Base-by-base conservation (phyloP, 495 filamentous ascomycete species). In the Parathielavia appendiculata region DNA sequence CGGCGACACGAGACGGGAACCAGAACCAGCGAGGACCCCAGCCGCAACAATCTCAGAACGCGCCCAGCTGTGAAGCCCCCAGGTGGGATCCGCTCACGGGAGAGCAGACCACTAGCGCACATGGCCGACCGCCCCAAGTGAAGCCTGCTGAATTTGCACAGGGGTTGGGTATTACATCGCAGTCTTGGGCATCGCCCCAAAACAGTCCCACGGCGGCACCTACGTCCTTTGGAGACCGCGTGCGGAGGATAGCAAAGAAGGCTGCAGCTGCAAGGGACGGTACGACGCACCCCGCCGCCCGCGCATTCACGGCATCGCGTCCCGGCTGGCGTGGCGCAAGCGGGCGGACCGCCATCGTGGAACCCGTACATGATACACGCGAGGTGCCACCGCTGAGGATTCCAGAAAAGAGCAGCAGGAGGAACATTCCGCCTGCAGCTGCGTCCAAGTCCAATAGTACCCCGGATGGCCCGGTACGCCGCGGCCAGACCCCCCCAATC, bases 241-340 rank as follows among this genome's bases (percentile, higher is more conserved):
- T 80, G 56, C 73, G 76, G 49, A 69, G 71, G 60, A 74, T 77
- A 55, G 66, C 74, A 40, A 66, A 71, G 48, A 72, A 69, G 20
- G 60, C 66, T n/a, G 64, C 62, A 2, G 57, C 62, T 11, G 59
- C 66, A 3, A 59, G 46, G 52, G 66, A 65, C 5, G 49, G 38
- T 30, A 61, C 60, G 40, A 58, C 60, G 26, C 67, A 73, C 55
- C 70, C 67, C 10, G 69, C 69, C 13, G 67, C 69, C 22, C 65
- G 63, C n/a, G 70, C 63, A 11, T 73, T 71, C 40, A 62, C 60
- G 0, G 62, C 69, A 36, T 64, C 66, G 41, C 69, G 73, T n/a
- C 80, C 80, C 7, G 74, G 72, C 59, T 81, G 80, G 80, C 71
- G 73, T 54, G 80, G 80, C 9, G 75, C 80, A 39, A 81, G 76